Evolutionary conservation across 805 yeast species (phyloP), one percentile per base, ranked within the genome.

Genomic region (Hanseniaspora singularis): DNA sequence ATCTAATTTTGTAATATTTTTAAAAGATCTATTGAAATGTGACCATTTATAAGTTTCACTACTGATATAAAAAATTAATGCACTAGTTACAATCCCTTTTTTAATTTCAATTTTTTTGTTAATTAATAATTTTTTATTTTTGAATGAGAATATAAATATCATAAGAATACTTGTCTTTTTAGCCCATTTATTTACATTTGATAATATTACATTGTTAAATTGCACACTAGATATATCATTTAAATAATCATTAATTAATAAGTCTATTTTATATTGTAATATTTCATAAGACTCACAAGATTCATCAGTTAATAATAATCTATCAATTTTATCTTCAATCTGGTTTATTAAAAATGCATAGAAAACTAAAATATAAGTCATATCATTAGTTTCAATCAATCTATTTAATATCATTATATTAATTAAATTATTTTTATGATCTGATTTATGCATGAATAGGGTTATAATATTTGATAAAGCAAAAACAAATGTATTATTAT

Each of bases 391-490:
- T 14, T 6, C 11, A 0, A 34, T 5, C 14, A 43, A 23, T 19
- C 30, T 10, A 15, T 23, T 36, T 30, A 43, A 10, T 6, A 43
- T 36, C 6, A 8, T 10, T 7, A 43, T 8, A 9, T 23, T 37
- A 8, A 14, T 9, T 3, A 4, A 2, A 3, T 11, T 6, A 9
- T 20, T 36, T n/a, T 36, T 4, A 11, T 9, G n/a, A 16, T 16
- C 74, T 52, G 15, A 11, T 50, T 85, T 87, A 63, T 88, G 96
- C 8, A 89, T 67, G 58, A 79, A 85, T 38, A 84, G 54, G 1
- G 97, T 86, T 30, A 89, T 67, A 1, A 89, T 65, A 1, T 89
- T 73, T 16, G 95, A 81, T 14, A 92, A 62, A 0, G 86, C 88
- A 46, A 71, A 71, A 1, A 86, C 85, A 50, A 70, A 68, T 12